Evolutionary conservation across 2,329 filamentous ascomycete species (phyloP), one percentile per base, ranked within the genome.

Genomic region (Pseudocercospora eumusae): DNA sequence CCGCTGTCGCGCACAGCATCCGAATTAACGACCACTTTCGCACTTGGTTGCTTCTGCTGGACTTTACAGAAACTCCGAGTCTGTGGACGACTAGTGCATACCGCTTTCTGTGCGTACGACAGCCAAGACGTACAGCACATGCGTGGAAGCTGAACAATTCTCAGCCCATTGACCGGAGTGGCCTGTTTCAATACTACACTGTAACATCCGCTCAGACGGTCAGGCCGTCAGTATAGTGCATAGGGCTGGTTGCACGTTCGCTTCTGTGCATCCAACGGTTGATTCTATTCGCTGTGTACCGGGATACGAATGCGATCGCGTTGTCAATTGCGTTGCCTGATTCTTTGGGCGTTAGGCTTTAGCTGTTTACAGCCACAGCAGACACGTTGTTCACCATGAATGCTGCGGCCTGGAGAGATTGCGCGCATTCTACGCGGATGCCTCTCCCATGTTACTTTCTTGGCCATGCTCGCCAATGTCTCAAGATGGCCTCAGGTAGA

Each of bases 401-500:
- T 62, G 31, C 60, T 59, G 60, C 47, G 56, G 56, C 60, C 60
- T 62, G 60, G 55, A 25, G 50, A 55, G 42, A 42, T 45, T 57
- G n/a, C n/a, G 55, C 27, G 27, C 18, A 42, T 44, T 27, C 50
- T 31, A 8, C 25, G 28, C 25, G 18, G 20, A 54, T 56, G 56
- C 60, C n/a, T n/a, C n/a, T n/a, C n/a, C n/a, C n/a, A n/a, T 59
- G 55, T 27, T 36, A 27, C 21, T 40, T 28, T 36, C 52, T 33
- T 54, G 33, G 57, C 23, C 31, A 21, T 20, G 36, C 45, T 28
- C 44, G 40, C 25, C 53, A 52, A 33, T 52, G 59, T 56, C 40
- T 50, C 50, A 52, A 55, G 53, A 49, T 36, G 45, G 59, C 52
- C 59, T 55, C 59, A 57, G 59, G 27, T 45, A 49, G 53, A 33